Base-by-base conservation (phyloP, 164 flowering plant species). In the Vitis riparia region DNA sequence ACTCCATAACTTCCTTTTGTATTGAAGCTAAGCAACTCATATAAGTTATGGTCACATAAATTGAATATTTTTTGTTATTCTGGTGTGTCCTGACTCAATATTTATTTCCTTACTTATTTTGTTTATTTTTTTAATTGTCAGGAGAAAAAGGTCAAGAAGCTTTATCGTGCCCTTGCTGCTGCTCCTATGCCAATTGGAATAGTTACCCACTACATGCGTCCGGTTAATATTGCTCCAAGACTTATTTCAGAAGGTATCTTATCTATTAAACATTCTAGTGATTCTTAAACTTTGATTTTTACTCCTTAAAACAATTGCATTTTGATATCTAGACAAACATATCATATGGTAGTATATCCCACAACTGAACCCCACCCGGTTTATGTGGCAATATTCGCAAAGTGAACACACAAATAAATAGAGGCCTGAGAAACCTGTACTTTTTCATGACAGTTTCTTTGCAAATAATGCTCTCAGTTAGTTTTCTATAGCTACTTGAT, bases 161-260 rank as follows among this genome's bases (percentile, higher is more conserved):
- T 88, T 63, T 94, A 94, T 83, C 91, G 85, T 72, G 99, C 97
- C 66, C 91, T 94, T 77, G 89, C 94, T 75, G 89, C 93, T 77
- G 89, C 92, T 70, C 97, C 95, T 63, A 75, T 94, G 68, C 90
- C 91, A 17, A 49, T 77, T 79, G 99, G 99, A 72, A 71, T 88
- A 59, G 71, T 92, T 56, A 84, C 90, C 67, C 97, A 94, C 71
- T 92, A 89, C 76, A 94, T 94, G 99, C 92, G 94, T 59, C 97
- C 97, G 11, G 68, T 84, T 60, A 89, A 87, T 70, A 71, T 82
- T 12, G 97, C 99, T 66, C 99, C 99, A 53, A 86, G 94, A 74
- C 78, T 94, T 70, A 71, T 92, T 64, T 89, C 97, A 27, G 81
- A 83, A 87, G 98, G 98, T 92, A 79, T 11, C 0, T 51, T 51